phyloP scores from a whole-genome alignment of 2,329 filamentous ascomycete species.

The Alternaria dauci region DNA sequence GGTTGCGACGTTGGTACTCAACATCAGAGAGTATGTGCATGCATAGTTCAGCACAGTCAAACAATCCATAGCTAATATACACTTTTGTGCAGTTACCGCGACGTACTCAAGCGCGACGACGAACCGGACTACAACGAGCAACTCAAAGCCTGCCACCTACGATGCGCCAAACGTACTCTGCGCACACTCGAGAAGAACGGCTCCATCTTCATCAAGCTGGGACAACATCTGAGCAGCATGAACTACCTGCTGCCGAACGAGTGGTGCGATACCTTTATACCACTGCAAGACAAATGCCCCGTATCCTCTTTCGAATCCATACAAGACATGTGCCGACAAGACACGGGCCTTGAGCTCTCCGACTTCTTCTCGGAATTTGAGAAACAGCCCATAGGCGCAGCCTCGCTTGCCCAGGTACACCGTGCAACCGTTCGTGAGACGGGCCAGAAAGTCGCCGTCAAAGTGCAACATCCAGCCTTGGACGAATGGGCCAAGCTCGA shows the following conservation, averaged over 20 bases:
- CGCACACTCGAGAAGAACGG: slow-evolving; percentile 92
- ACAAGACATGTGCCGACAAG: slow-evolving; percentile 81
- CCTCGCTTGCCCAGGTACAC: slow-evolving; percentile 94
- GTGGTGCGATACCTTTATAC: slow-evolving; percentile 96
- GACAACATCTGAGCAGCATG: slow-evolving; percentile 95
- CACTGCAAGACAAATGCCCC: slow-evolving; percentile 93
- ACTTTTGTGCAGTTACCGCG: slow-evolving; percentile 75
- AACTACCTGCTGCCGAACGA: slow-evolving; percentile 90
- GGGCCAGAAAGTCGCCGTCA: slow-evolving; percentile 89
- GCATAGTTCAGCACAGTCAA: not conserved
- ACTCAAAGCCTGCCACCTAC: slow-evolving; percentile 85
- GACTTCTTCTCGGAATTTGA: slow-evolving; percentile 90
- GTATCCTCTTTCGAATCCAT: slow-evolving; percentile 90
- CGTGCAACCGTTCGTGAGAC: slow-evolving; percentile 82
- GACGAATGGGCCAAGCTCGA: slow-evolving; percentile 92
- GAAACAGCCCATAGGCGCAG: slow-evolving; percentile 82
- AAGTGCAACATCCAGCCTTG: slow-evolving; percentile 90
- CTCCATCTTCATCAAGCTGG: slow-evolving; percentile 97
- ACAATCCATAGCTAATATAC: slow-evolving; percentile 23
- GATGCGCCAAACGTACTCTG: slow-evolving; percentile 89
- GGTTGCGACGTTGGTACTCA: slow-evolving; percentile 74
- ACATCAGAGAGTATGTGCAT: slow-evolving; percentile 81
- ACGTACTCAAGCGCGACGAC: slow-evolving; percentile 76
- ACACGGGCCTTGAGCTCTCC: slow-evolving; percentile 80
- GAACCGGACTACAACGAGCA: slow-evolving; percentile 70